These are phyloP conservation scores for Lactarius akahatsu DNA, from an alignment of 768 basidiomycete species.

Conservation along the genomic window DNA sequence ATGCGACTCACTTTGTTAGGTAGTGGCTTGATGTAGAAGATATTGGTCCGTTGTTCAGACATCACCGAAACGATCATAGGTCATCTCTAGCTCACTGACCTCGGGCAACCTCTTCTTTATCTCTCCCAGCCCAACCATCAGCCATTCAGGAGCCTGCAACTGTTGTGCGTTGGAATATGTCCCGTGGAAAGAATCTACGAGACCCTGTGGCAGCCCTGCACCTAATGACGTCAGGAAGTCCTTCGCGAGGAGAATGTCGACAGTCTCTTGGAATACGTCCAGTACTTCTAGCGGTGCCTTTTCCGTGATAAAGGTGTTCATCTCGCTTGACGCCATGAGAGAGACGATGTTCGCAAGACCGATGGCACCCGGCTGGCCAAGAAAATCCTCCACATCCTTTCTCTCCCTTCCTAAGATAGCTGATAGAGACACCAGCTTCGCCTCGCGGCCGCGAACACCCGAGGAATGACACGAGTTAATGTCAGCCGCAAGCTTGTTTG, in stretches of 20 bases:
- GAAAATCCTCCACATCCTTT: background rate
- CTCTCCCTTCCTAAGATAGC: background rate
- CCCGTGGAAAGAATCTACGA: background rate
- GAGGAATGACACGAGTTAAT: too few relatives aligned
- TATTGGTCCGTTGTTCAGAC: too few relatives aligned
- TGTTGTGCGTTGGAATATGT: background rate
- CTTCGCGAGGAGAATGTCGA: background rate
- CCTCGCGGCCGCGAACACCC: too few relatives aligned
- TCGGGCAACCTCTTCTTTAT: background rate
- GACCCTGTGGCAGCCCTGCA: background rate
- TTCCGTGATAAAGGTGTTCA: background rate
- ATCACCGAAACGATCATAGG: too few relatives aligned
- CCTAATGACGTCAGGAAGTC: background rate
- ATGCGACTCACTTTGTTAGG: too few relatives aligned
- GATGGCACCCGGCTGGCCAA: background rate
- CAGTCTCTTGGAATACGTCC: background rate
- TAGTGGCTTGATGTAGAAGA: too few relatives aligned
- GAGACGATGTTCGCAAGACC: background rate
- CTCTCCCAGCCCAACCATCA: fast-evolving
- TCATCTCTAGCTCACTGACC: too few relatives aligned
- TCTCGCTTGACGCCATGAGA: background rate
- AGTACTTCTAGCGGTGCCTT: background rate
- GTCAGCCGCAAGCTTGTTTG: too few relatives aligned
- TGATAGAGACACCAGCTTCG: too few relatives aligned
- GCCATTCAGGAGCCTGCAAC: background rate